Conservation (phyloP, 1,284 basidiomycete species). For the Porogramme epimiltina region DNA sequence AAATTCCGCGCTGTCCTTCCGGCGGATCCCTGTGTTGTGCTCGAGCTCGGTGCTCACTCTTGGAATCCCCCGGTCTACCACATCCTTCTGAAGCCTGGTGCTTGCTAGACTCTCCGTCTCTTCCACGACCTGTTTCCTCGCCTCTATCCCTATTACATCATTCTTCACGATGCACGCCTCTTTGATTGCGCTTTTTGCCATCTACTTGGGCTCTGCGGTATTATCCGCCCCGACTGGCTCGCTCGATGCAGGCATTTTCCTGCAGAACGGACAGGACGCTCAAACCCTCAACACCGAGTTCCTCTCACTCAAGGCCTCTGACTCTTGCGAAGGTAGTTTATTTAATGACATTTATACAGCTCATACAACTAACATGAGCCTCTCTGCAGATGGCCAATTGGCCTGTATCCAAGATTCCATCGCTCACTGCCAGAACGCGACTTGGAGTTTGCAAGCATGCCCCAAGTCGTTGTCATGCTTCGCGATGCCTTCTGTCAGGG, state of each 20-base stretch:
- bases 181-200: conserved; percentile 23
- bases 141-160: not conserved
- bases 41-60: conserved; percentile 17
- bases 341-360: too few relatives aligned
- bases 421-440: conserved; percentile 42
- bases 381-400: conserved; percentile 38
- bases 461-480: conserved; percentile 43
- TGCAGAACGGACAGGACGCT: conserved; percentile 48
- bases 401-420: conserved; percentile 45
- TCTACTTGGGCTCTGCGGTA: conserved; percentile 21
- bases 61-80: not conserved
- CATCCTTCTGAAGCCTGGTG: conserved; percentile 18
- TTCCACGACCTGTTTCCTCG: not conserved
- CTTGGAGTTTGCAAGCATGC: conserved; percentile 43
- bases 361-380: not conserved
- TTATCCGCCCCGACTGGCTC: conserved; percentile 35
- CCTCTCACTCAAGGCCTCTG: conserved; percentile 36
- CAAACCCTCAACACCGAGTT: conserved; percentile 53
- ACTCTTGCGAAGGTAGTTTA: conserved; percentile 49
- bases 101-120: conserved; percentile 12
- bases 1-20: conserved; percentile 1
- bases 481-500: conserved; percentile 43
- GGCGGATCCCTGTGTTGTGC: conserved; percentile 7
- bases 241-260: conserved; percentile 40
- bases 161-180: not conserved